Base-by-base conservation (phyloP, 345 rosid genomes). In the Noccaea bulbosa region DNA sequence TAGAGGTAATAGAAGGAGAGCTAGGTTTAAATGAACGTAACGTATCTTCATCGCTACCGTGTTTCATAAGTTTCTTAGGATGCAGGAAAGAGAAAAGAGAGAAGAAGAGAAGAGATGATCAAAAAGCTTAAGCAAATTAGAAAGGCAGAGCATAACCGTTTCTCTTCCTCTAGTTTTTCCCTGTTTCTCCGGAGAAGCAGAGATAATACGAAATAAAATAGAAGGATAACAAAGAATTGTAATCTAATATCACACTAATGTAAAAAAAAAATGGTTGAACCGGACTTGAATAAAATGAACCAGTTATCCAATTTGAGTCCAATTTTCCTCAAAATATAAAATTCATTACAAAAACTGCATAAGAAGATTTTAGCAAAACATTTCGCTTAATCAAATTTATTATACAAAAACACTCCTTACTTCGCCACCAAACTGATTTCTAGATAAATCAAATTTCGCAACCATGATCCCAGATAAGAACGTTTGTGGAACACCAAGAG, bases 91-190 rank as follows among this genome's bases (percentile, higher is more conserved):
- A 67, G 73, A 43, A 66, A 66, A 22, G 20, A 39, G 58, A 49
- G 66, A 69, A 48, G 17, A 47, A 11, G 48, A 55, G 33, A 53
- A 65, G 62, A 74, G 40, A 74, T 67, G 45, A 17, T 65, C 15
- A 43, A 60, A 45, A 41, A 41, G 55, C 54, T 74, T 50, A 67
- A 66, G 43, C 49, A 17, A 67, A 67, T 60, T 43, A 74, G 50
- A 7, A 62, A 74, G 73, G 78, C 49, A 50, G 68, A 74, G 62
- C 68, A 74, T 74, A 74, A 74, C 62, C 3, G 68, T 74, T 74
- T 74, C 78, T 67, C 62, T 67, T 74, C 78, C 78, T 74, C 73
- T 74, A 50, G 49, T 74, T 67, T 67, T 67, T 0, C 14, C 78
- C 78, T 74, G 11, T 38, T 59, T 74, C 40, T 50, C 22, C 61